A percentile compares a stretch with the other conserved stretches of the same genome.
These are phyloP conservation scores for Debaryomyces sp. DNA, from an alignment of 1,139 yeast genomes.

Conservation along the genomic window DNA sequence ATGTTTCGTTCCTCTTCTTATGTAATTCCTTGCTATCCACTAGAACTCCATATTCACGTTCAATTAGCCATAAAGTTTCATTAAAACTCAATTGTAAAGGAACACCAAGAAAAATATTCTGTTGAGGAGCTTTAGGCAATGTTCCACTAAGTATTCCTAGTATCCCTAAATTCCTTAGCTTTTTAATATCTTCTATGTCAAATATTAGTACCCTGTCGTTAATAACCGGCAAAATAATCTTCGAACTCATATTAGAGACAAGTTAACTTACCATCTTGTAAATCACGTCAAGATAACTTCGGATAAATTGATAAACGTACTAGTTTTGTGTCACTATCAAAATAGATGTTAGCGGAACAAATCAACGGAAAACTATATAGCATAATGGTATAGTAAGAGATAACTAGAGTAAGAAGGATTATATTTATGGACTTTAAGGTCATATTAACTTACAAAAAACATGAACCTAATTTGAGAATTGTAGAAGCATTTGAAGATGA, in stretches of 20 bases:
- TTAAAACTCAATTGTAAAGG: conserved; percentile 76
- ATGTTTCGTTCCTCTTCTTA: neutral
- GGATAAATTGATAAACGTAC: neutral
- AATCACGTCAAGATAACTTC: neutral
- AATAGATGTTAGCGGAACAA: neutral
- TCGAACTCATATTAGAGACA: conserved; percentile 2
- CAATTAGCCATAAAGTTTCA: conserved; percentile 71
- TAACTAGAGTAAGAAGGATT: no score
- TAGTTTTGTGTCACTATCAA: neutral
- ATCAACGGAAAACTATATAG: no score
- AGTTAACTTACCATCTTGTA: neutral
- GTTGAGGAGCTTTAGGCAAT: conserved; percentile 87
- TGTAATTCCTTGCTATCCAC: conserved; percentile 31
- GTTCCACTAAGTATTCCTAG: conserved; percentile 84
- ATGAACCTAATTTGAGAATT: no score
- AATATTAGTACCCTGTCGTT: conserved; percentile 53
- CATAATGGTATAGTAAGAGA: no score
- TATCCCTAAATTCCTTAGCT: conserved; percentile 57
- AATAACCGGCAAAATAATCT: conserved; percentile 27
- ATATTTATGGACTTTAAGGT: no score
- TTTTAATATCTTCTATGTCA: conserved; percentile 52
- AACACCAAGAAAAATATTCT: conserved; percentile 78
- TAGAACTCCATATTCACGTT: conserved; percentile 40
- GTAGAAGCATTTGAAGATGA: no score
- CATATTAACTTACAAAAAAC: no score